Evolutionary conservation across 106 monocot genomes (phyloP).

Genomic region (Dactylorhiza incarnata): DNA sequence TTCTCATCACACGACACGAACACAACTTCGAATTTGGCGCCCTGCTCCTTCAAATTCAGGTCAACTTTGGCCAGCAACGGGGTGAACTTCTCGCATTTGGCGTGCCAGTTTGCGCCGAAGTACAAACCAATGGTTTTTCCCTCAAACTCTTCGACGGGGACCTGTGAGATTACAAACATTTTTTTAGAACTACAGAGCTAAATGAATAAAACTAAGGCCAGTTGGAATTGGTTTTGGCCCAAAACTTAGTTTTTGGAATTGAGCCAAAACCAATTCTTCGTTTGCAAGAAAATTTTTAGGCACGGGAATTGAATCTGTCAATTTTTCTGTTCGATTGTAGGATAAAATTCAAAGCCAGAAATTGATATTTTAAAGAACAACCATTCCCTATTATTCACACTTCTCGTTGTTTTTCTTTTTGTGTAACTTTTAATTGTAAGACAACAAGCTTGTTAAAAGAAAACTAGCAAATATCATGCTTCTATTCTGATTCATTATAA

Average conservation of each 20-base stretch:
- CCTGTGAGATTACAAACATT: conserved; percentile 17
- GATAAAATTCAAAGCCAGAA: not conserved
- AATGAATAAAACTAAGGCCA: too few relatives aligned
- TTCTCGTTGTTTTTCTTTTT: not conserved
- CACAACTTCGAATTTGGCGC: conserved; percentile 33
- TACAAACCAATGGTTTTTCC: conserved; percentile 39
- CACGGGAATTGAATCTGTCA: too few relatives aligned
- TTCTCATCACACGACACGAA: conserved; percentile 51
- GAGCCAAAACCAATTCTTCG: too few relatives aligned
- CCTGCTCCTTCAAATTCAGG: conserved; percentile 25
- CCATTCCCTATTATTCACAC: too few relatives aligned
- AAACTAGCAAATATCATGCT: too few relatives aligned
- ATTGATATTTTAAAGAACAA: not conserved
- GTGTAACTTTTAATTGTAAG: not conserved
- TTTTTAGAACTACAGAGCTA: not conserved
- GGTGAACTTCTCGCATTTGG: conserved; percentile 43
- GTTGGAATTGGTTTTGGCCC: too few relatives aligned
- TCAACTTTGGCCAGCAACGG: conserved; percentile 28
- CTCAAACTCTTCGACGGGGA: conserved; percentile 24
- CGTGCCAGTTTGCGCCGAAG: conserved; percentile 49
- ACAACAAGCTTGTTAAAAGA: not conserved
- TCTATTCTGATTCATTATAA: too few relatives aligned
- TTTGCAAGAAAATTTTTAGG: not conserved
- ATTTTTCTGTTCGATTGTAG: too few relatives aligned
- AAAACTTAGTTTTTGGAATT: too few relatives aligned